Evolutionary conservation across 441 rosid genomes (phyloP), one percentile per base, ranked within the genome.

Genomic region (Rhodomyrtus psidioides): DNA sequence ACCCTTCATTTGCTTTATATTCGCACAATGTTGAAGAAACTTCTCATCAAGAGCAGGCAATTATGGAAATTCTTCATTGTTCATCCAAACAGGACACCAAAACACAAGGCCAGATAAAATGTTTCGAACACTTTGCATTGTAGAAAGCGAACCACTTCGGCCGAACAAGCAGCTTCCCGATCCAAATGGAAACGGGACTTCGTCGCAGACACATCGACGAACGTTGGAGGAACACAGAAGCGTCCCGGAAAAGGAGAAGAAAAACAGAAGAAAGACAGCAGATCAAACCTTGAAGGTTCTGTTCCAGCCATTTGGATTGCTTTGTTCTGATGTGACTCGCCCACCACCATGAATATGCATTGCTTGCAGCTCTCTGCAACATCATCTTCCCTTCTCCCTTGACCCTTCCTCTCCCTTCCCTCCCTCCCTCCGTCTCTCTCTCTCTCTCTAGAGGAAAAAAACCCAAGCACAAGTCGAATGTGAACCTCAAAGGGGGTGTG

Each of bases 291-390:
- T 83, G 88, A 21, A 86, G 88, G 59, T 86, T 86, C 83, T 86
- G 88, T 26, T 86, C 88, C 76, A 86, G 83, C 88, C 88, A 86
- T 86, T 86, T 86, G 76, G 88, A 83, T 51, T 86, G 88, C 83
- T 86, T 86, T 24, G 88, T 86, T 46, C 88, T 28, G 83, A 86
- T 86, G 83, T 86, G 88, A 53, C 88, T 86, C 3, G 88, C 85
- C 88, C 88, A 86, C 88, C 88, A 86, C 88, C 88, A 86, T 30
- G 88, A 86, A 58, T 86, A 86, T 9, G 88, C 88, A 83, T 83
- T 83, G 88, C 86, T 86, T 26, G 88, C 88, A 28, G 88, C 88
- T 56, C 88, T 75, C 86, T 86, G 88, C 76, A 86, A 1, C 88
- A 86, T 83, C 83, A 74, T 86, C 21, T 46, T 51, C 24, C 75